Evolutionary conservation across 2,329 filamentous ascomycete genomes (phyloP).

Genomic region (Bipolaris victoriae): DNA sequence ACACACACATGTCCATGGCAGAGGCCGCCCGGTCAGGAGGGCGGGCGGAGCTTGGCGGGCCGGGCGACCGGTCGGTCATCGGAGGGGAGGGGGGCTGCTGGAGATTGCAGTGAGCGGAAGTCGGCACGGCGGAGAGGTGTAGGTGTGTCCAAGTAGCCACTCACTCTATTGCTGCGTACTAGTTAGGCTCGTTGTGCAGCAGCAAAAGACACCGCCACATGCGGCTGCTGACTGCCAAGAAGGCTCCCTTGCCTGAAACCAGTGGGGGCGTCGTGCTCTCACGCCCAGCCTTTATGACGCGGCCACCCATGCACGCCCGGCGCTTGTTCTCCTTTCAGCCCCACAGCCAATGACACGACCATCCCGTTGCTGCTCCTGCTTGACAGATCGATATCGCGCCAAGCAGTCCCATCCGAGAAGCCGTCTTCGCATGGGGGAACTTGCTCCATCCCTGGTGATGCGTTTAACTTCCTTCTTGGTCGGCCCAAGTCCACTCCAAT

Average conservation of each 20-base stretch:
- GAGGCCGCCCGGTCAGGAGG: no score
- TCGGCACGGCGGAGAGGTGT: neutral
- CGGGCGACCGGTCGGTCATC: no score
- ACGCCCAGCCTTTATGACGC: slow-evolving; percentile 37
- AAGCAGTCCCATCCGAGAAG: slow-evolving; percentile 37
- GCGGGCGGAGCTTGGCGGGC: no score
- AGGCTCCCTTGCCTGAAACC: slow-evolving; percentile 23
- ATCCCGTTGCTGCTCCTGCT: slow-evolving; percentile 26
- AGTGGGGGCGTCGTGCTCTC: slow-evolving; percentile 23
- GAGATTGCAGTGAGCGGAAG: neutral
- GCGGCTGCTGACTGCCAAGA: slow-evolving; percentile 27
- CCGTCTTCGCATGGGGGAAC: slow-evolving; percentile 43
- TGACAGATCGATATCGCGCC: slow-evolving; percentile 35
- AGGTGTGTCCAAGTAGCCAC: no score
- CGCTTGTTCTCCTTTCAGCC: slow-evolving; percentile 28
- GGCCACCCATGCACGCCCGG: slow-evolving; percentile 32
- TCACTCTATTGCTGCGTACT: no score
- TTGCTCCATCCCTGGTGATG: slow-evolving; percentile 35
- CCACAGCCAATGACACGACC: slow-evolving; percentile 28
- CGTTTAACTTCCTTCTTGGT: slow-evolving; percentile 34
- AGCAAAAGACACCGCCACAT: slow-evolving; percentile 1
- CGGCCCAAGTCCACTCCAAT: slow-evolving; percentile 22
- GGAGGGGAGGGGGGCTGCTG: no score
- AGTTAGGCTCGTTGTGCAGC: no score
- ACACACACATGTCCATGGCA: neutral